These are phyloP conservation scores for Komagataella populi DNA, from an alignment of 805 yeast genomes.

Conservation along the genomic window DNA sequence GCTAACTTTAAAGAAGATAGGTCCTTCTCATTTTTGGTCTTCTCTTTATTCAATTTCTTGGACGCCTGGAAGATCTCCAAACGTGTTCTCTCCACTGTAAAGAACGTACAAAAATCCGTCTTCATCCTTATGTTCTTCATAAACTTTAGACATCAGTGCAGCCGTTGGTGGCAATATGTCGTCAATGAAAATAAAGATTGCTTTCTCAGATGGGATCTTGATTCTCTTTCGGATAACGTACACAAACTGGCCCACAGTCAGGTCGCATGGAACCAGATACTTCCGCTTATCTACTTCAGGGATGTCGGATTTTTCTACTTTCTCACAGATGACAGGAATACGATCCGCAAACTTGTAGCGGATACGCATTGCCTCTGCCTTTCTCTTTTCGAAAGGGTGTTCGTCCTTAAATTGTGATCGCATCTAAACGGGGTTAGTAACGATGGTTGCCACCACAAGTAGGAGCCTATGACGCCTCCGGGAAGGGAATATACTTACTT, in stretches of 20 bases:
- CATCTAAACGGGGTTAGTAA: slow-evolving; percentile 25
- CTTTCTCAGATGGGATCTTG: slow-evolving; percentile 92
- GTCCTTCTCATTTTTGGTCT: neutral
- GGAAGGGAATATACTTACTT: neutral
- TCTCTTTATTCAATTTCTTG: slow-evolving; percentile 9
- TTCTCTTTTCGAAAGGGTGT: slow-evolving; percentile 89
- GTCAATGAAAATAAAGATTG: slow-evolving; percentile 92
- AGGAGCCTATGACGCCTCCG: neutral
- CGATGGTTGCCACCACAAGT: neutral
- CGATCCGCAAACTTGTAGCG: slow-evolving; percentile 81
- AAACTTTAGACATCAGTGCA: slow-evolving; percentile 87
- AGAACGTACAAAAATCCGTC: slow-evolving; percentile 95
- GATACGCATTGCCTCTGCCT: slow-evolving; percentile 88
- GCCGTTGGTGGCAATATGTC: slow-evolving; percentile 98
- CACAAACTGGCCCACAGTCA: slow-evolving; percentile 96
- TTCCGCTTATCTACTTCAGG: slow-evolving; percentile 96
- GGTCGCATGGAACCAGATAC: slow-evolving; percentile 89
- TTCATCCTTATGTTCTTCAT: slow-evolving; percentile 94
- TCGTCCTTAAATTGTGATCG: slow-evolving; percentile 93
- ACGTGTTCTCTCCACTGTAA: slow-evolving; percentile 95
- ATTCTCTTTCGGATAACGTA: slow-evolving; percentile 95
- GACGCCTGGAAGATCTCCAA: slow-evolving; percentile 39
- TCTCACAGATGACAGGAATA: slow-evolving; percentile 94
- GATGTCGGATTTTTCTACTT: slow-evolving; percentile 91
- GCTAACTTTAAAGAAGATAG: slow-evolving; percentile 1